Conservation (phyloP, 2,329 filamentous ascomycete genomes). For the Pseudogymnoascus sp. region DNA sequence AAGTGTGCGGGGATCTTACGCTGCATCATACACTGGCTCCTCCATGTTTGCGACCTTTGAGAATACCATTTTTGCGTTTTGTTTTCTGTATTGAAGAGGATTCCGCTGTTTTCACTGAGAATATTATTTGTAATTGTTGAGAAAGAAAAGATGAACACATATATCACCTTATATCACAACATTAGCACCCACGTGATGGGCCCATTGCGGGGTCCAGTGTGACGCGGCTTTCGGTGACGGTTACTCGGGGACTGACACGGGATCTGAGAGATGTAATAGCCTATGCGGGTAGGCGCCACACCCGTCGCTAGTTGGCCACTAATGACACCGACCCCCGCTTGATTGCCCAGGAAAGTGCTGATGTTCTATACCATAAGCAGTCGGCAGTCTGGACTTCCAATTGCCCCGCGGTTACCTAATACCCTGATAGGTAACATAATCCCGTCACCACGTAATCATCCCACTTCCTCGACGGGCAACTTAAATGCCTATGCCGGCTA, state of each 20-base stretch:
- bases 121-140: not conserved
- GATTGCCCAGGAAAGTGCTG: not conserved
- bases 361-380: not conserved
- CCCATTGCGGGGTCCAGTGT: not conserved
- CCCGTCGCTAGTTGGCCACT: not conserved
- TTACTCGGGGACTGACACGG: not conserved
- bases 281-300: not conserved
- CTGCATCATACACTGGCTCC: slow-evolving; percentile 7
- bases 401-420: not conserved
- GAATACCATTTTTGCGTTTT: not conserved
- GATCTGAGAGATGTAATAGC: not conserved
- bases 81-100: not conserved
- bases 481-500: not conserved
- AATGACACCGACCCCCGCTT: not conserved
- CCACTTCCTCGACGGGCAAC: not conserved
- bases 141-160: not conserved
- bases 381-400: not conserved
- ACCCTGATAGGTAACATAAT: not conserved
- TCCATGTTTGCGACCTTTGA: slow-evolving; percentile 6
- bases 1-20: not conserved
- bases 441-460: not conserved
- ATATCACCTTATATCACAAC: not conserved
- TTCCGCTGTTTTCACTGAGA: not conserved
- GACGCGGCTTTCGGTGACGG: not conserved
- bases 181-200: not conserved